Evolutionary conservation across 371 early-diverging fungal genomes (phyloP).

Genomic region (Massospora cicadina): DNA sequence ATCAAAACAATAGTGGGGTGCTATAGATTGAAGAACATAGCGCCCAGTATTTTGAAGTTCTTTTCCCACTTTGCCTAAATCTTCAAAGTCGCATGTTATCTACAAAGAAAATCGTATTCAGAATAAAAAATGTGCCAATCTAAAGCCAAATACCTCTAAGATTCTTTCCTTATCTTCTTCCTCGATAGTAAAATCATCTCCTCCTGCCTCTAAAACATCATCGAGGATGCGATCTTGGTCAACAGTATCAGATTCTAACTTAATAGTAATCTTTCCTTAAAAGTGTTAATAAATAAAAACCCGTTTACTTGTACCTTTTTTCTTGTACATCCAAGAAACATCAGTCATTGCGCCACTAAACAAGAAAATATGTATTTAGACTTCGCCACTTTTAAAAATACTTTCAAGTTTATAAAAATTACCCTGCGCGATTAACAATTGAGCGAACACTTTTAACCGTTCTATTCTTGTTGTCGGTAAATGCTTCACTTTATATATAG

Average conservation of each 20-base stretch:
- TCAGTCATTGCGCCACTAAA: slow-evolving; percentile 32
- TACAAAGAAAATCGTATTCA: no score
- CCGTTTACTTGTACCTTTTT: slow-evolving; percentile 19
- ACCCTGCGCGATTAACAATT: slow-evolving; percentile 32
- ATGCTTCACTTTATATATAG: slow-evolving; percentile 31
- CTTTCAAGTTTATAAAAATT: no score
- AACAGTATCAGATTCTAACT: background rate
- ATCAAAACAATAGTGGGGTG: slow-evolving; percentile 18
- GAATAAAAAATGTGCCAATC: no score
- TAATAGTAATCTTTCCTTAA: background rate
- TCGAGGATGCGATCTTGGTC: slow-evolving; percentile 29
- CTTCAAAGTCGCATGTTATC: slow-evolving; percentile 6
- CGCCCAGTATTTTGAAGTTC: background rate
- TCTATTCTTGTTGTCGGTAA: slow-evolving; percentile 40
- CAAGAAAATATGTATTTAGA: background rate
- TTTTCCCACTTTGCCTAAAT: background rate
- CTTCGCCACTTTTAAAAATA: no score
- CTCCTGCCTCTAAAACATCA: slow-evolving; percentile 34
- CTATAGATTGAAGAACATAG: slow-evolving; percentile 13
- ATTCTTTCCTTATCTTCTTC: slow-evolving; percentile 13
- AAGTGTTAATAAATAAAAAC: background rate
- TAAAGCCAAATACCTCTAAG: background rate
- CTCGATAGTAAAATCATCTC: slow-evolving; percentile 32
- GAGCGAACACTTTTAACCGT: slow-evolving; percentile 47
- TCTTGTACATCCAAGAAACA: slow-evolving; percentile 39